These are phyloP conservation scores for Nigrospora sphaerica DNA, from an alignment of 2,329 filamentous ascomycete genomes.

Conservation along the genomic window DNA sequence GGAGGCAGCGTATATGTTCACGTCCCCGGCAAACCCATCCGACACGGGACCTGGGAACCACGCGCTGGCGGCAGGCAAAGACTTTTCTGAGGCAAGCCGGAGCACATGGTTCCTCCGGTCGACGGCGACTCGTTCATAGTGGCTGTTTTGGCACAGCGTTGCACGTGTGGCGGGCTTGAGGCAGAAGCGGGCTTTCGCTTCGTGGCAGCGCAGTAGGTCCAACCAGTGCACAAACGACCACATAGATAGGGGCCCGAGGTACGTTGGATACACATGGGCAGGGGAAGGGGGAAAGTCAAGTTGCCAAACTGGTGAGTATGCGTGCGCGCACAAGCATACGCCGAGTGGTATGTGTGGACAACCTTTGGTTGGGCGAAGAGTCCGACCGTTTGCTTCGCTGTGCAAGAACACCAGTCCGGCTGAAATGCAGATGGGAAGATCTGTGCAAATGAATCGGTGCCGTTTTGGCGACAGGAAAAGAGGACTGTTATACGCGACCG, in stretches of 20 bases:
- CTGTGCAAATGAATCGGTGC: no score
- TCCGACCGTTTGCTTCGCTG: no score
- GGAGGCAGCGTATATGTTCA: background rate
- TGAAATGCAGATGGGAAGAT: no score
- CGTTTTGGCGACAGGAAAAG: no score
- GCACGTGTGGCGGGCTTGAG: background rate
- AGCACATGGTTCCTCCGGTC: slow-evolving; percentile 11
- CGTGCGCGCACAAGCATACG: no score
- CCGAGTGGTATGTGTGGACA: no score
- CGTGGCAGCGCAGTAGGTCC: slow-evolving; percentile 10
- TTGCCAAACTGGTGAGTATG: no score
- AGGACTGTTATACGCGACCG: no score
- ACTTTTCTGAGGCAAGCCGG: slow-evolving; percentile 12
- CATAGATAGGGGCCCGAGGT: slow-evolving; percentile 14
- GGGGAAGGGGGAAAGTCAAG: background rate
- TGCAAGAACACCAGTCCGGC: no score
- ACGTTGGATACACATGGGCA: slow-evolving; percentile 7
- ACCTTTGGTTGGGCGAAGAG: no score
- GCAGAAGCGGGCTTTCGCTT: slow-evolving; percentile 6
- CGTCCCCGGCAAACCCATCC: slow-evolving; percentile 12
- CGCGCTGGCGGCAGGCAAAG: slow-evolving; percentile 12
- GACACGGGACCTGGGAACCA: slow-evolving; percentile 8
- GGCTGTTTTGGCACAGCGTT: slow-evolving; percentile 5
- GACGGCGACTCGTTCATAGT: background rate
- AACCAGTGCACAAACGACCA: slow-evolving; percentile 9